Evolutionary conservation across 352 stramenopile species (phyloP).

Genomic region (Globisporangium abappressorium): DNA sequence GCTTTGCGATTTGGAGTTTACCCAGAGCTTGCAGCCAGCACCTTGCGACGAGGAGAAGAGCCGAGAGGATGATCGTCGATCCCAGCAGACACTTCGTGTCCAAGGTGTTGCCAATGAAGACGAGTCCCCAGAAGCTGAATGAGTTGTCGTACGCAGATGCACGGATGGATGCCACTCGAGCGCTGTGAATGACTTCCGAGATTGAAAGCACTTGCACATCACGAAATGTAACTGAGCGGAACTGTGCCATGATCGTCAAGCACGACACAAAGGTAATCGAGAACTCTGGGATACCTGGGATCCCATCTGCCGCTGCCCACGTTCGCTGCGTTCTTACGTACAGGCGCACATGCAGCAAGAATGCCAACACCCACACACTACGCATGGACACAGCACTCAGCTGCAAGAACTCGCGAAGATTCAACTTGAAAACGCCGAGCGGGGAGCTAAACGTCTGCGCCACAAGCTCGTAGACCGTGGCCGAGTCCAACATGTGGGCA

Average conservation of each 20-base stretch:
- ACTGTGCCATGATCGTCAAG: slow-evolving; percentile 10
- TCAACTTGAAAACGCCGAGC: slow-evolving; percentile 13
- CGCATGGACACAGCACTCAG: slow-evolving; percentile 29
- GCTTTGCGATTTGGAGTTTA: neutral
- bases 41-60: neutral
- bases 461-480: slow-evolving; percentile 14
- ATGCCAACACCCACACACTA: slow-evolving; percentile 24
- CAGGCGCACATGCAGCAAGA: slow-evolving; percentile 10
- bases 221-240: slow-evolving; percentile 2
- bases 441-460: slow-evolving; percentile 10
- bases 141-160: slow-evolving; percentile 12
- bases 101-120: slow-evolving; percentile 1
- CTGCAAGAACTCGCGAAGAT: slow-evolving; percentile 15
- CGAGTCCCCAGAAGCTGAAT: neutral
- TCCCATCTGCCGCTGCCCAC: slow-evolving; percentile 4
- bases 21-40: neutral
- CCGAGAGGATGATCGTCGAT: neutral
- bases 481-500: slow-evolving; percentile 20
- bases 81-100: slow-evolving; percentile 3
- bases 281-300: slow-evolving; percentile 9
- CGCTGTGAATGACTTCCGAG: neutral
- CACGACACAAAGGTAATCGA: slow-evolving; percentile 3
- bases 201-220: slow-evolving; percentile 5
- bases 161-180: slow-evolving; percentile 1
- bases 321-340: neutral